Evolutionary conservation across 805 yeast genomes (phyloP), one percentile per base, ranked within the genome.

Genomic region (Brettanomyces bruxellensis): DNA sequence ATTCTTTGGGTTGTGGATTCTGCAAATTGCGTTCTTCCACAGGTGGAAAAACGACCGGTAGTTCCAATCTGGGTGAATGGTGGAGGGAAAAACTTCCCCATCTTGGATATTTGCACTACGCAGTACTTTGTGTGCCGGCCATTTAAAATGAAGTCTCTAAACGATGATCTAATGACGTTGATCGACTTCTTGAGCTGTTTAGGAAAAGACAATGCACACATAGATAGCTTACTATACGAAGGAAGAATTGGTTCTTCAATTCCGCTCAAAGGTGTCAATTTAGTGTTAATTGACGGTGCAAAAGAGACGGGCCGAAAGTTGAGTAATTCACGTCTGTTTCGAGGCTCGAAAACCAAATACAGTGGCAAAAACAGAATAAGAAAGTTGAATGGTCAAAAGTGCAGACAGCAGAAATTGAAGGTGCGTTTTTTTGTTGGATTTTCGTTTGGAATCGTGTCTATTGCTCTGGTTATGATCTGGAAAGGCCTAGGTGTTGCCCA

Each of bases 71-170:
- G 32, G 32, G 11, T 28, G 9, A 28, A 28, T 28, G 11, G 32
- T 9, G 32, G 3, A 7, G 32, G 32, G 11, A 28, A 28, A 28
- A 28, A 7, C 9, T 28, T 28, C 32, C 32, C 32, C 2, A 4
- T n/a, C 22, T 8, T 40, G 3, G 45, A 38, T n/a, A 44, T 4
- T 25, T 3, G 47, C 44, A 50, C 53, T 32, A 47, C 49, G 43
- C 46, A 50, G 12, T 45, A 58, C 50, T 55, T 57, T 59, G 51
- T 66, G n/a, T 65, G 69, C 48, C 57, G 64, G 37, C 69, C 70
- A 1, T 50, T 66, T 5, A 42, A 40, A 34, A 45, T 66, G 40
- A 50, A 52, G 34, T 54, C 64, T 1, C 44, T 61, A 4, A 48
- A 58, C 38, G 62, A 61, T 47, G 67, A 65, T 43, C 48, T 66